Base-by-base conservation (phyloP, 108 stramenopile genomes). In the Cylindrotheca closterium region DNA sequence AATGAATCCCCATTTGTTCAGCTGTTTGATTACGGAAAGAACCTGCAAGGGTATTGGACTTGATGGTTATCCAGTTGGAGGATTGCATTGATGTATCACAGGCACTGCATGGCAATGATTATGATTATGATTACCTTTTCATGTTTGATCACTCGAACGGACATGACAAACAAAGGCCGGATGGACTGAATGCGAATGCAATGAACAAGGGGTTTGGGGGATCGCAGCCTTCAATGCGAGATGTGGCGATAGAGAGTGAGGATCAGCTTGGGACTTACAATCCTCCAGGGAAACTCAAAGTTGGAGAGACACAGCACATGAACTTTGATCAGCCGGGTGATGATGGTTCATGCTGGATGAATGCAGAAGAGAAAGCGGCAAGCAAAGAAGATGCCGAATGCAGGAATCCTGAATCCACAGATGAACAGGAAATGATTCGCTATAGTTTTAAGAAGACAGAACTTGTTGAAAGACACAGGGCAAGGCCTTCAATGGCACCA, bases 51-150 rank as follows among this genome's bases (percentile, higher is more conserved):
- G 5, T 58, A 67, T 31, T 58, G 67, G 67, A 48, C 4, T 29
- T 58, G 21, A 67, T 67, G 67, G 57, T 47, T 8, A 21, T 67
- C 2, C 67, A 67, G 28, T 4, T 67, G 4, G 67, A 67, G 32
- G 67, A 67, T 24, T 58, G 56, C 28, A 23, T 58, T 3, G 67
- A 67, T 58, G 32, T 21, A 17, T 10, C 47, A 3, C 45, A 58
- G 27, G 55, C 29, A 4, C 67, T 67, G 10, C 21, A 58, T 24
- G 37, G 37, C 5, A 42, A 59, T 23, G n/a, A n/a, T n/a, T n/a
- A n/a, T n/a, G n/a, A n/a, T n/a, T 19, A 21, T 4, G 34, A 59
- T 3, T 42, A 5, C 5, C 3, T 34, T 7, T 42, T 59, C 24
- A 10, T 59, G 17, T 59, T 59, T 42, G 58, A 59, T 42, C 34